phyloP scores from a whole-genome alignment of 2,329 filamentous ascomycete genomes.

The Endocalyx cinctus region DNA sequence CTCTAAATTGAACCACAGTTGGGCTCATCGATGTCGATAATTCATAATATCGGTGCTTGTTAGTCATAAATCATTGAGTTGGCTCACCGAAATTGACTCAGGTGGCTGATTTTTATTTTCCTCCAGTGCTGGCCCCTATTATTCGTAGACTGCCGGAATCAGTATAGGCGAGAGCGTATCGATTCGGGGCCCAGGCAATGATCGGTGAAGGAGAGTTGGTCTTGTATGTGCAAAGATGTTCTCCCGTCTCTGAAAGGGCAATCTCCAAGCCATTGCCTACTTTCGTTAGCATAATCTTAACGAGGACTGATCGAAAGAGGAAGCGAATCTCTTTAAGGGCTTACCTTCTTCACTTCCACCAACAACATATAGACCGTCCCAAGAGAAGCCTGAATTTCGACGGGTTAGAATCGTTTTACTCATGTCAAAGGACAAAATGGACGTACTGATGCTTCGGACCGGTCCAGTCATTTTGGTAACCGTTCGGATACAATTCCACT shows the following conservation, averaged over 20 bases:
- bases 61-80: too few species aligned
- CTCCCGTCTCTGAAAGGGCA: constrained; percentile 68
- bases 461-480: constrained; percentile 65
- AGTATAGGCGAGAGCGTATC: constrained; percentile 70
- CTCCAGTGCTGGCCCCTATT: constrained; percentile 52
- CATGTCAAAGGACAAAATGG: too few species aligned
- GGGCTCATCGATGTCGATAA: too few species aligned
- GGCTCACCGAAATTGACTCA: too few species aligned
- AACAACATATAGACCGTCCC: constrained; percentile 70
- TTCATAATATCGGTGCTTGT: too few species aligned
- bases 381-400: constrained; percentile 66
- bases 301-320: too few species aligned
- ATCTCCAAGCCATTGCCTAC: constrained; percentile 61
- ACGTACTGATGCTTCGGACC: constrained; percentile 62
- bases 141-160: constrained; percentile 67
- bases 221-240: constrained; percentile 68
- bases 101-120: too few species aligned
- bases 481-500: constrained; percentile 72
- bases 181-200: constrained; percentile 71
- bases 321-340: constrained; percentile 9
- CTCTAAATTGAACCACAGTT: too few species aligned
- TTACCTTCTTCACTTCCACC: constrained; percentile 69
- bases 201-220: constrained; percentile 59
- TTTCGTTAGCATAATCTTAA: constrained; percentile 12
- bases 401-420: too few species aligned